Conservation (phyloP, 208 protist species). For the Trypanosoma rangeli region DNA sequence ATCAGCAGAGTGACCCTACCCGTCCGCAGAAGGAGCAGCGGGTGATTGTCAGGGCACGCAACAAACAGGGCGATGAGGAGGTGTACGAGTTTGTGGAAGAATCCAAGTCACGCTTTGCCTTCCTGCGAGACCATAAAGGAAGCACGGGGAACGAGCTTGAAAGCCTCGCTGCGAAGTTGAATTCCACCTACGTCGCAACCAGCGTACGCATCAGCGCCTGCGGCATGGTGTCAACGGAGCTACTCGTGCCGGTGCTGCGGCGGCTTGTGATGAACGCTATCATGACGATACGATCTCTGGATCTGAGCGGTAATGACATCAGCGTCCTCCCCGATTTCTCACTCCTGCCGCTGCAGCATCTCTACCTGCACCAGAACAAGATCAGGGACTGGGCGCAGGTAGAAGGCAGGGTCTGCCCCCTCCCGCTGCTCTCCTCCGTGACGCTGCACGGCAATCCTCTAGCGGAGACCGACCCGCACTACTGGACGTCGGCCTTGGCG, state of each 20-base stretch:
- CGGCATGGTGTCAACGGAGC: slow-evolving; percentile 50
- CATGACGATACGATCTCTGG: slow-evolving; percentile 70
- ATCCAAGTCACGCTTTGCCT: slow-evolving; percentile 37
- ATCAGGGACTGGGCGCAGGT: slow-evolving; percentile 75
- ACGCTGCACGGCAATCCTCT: slow-evolving; percentile 88
- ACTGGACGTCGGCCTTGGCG: slow-evolving; percentile 59
- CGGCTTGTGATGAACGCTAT: slow-evolving; percentile 71
- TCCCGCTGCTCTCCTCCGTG: slow-evolving; percentile 56
- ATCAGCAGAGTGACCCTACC: slow-evolving; percentile 64
- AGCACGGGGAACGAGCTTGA: slow-evolving; percentile 10
- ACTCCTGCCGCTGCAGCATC: slow-evolving; percentile 64
- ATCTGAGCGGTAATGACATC: slow-evolving; percentile 79
- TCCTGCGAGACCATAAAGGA: slow-evolving; percentile 28
- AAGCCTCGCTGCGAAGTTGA: slow-evolving; percentile 22
- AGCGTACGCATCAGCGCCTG: slow-evolving; percentile 71
- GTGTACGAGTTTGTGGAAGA: slow-evolving; percentile 80
- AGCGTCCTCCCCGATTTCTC: slow-evolving; percentile 57
- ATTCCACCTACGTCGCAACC: slow-evolving; percentile 53
- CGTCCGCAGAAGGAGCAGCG: slow-evolving; percentile 29
- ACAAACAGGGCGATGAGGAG: slow-evolving; percentile 87
- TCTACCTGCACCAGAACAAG: slow-evolving; percentile 76
- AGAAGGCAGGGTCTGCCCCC: slow-evolving; percentile 53
- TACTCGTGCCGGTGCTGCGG: slow-evolving; percentile 65
- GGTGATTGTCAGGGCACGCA: slow-evolving; percentile 82
- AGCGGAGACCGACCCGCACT: slow-evolving; percentile 51